Base-by-base conservation (phyloP, 805 yeast species). In the Danielozyma ontarioensis region DNA sequence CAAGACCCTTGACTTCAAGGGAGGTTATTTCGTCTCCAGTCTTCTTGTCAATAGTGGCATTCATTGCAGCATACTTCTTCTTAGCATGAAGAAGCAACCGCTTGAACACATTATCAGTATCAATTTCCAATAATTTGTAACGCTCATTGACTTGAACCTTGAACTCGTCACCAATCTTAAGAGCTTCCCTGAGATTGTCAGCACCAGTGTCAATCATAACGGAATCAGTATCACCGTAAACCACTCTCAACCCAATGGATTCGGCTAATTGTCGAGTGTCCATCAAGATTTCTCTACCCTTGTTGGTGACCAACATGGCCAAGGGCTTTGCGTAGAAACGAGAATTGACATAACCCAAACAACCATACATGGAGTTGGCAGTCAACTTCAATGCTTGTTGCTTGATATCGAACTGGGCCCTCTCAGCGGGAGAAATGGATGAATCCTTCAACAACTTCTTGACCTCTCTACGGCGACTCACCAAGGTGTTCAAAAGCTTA, bases 351-450 rank as follows among this genome's bases (percentile, higher is more conserved):
- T 80, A 89, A 46, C 98, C 98, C 48, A 93, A 72, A 74, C 97
- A 93, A 53, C 98, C 98, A 63, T 93, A 93, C 97, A 93, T 90
- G n/a, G 98, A 93, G 61, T 93, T 93, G 18, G 98, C 98, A 2
- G 98, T 94, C 54, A 93, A 70, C 57, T 93, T 93, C 55, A 93
- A 74, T 0, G 98, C 97, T 56, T 83, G 94, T 59, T 93, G 98
- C 52, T 89, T 86, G 52, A 89, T 88, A 57, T 93, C 97, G 68
- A 83, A 87, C 52, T 90, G 96, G 0, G 85, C 82, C 36, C 62
- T 76, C 53, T 85, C 88, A 34, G 68, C 61, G 0, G 78, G 67
- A 0, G 80, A 69, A 15, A 80, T 76, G 28, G 73, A 70, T 22
- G 89, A 81, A 44, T 78, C 80, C 48, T 87, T 88, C 72, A 93